Evolutionary conservation across 1,284 basidiomycete genomes (phyloP).

Genomic region (Ceratobasidium sp.): DNA sequence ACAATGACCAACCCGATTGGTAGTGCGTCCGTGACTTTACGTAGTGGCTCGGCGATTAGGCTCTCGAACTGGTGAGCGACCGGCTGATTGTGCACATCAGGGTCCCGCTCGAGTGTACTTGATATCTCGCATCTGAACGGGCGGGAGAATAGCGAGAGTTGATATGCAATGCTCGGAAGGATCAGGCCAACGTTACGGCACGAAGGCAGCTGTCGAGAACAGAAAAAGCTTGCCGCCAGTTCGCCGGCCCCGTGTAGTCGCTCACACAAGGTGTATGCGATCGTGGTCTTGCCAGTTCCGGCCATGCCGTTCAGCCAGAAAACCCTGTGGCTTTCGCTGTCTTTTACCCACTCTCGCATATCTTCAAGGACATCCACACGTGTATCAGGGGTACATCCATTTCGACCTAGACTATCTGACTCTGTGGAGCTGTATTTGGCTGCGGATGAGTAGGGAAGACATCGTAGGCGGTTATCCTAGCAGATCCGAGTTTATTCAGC

Average conservation of each 20-base stretch:
- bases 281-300: background rate
- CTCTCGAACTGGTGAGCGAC: background rate
- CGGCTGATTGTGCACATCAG: background rate
- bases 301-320: too few relatives aligned
- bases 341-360: too few relatives aligned
- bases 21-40: background rate
- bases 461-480: too few relatives aligned
- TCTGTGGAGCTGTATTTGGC: too few relatives aligned
- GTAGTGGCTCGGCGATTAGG: background rate
- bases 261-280: background rate
- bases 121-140: background rate
- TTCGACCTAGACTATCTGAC: too few relatives aligned
- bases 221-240: background rate
- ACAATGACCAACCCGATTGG: background rate
- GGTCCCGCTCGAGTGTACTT: background rate
- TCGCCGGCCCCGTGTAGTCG: background rate
- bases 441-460: too few relatives aligned
- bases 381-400: too few relatives aligned
- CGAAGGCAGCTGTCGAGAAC: background rate
- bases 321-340: too few relatives aligned
- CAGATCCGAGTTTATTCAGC: too few relatives aligned
- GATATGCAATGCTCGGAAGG: background rate
- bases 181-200: background rate
- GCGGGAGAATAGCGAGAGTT: background rate
- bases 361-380: too few relatives aligned